A percentile compares a stretch with the other conserved stretches of the same genome.
Conservation (phyloP, 208 protist genomes). For the Wallacemonas sp. region DNA sequence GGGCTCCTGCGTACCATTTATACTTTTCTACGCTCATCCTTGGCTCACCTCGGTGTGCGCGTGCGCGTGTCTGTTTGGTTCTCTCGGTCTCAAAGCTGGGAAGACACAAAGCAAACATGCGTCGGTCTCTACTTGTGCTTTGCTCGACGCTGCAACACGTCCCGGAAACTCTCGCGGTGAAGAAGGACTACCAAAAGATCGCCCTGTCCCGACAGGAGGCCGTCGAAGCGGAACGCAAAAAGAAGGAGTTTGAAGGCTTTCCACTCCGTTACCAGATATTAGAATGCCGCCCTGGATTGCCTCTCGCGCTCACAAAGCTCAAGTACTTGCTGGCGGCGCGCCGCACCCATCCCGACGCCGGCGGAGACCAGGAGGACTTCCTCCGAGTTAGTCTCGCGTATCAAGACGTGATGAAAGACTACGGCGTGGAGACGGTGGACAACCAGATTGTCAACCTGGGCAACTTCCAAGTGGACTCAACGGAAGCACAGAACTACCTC, state of each 20-base stretch:
- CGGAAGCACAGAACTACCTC: slow-evolving; percentile 83
- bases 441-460: slow-evolving; percentile 86
- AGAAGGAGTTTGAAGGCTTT: slow-evolving; percentile 60
- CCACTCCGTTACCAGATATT: slow-evolving; percentile 82
- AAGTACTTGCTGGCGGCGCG: slow-evolving; percentile 83
- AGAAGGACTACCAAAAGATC: slow-evolving; percentile 78
- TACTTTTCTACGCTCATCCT: too few species aligned
- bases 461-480: slow-evolving; percentile 75
- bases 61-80: background rate
- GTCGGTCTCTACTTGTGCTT: slow-evolving; percentile 33
- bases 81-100: too few species aligned
- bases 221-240: slow-evolving; percentile 43
- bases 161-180: slow-evolving; percentile 29
- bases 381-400: slow-evolving; percentile 80
- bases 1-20: too few species aligned
- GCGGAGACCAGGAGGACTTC: slow-evolving; percentile 78
- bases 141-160: slow-evolving; percentile 57
- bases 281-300: slow-evolving; percentile 71
- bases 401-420: slow-evolving; percentile 88
- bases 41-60: too few species aligned
- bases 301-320: slow-evolving; percentile 74
- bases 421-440: slow-evolving; percentile 83
- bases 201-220: slow-evolving; percentile 50
- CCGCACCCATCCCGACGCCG: slow-evolving; percentile 79
- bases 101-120: too few species aligned